Evolutionary conservation across 176 grass and related monocot species (phyloP), one percentile per base, ranked within the genome.

Genomic region (Oryza meridionalis): DNA sequence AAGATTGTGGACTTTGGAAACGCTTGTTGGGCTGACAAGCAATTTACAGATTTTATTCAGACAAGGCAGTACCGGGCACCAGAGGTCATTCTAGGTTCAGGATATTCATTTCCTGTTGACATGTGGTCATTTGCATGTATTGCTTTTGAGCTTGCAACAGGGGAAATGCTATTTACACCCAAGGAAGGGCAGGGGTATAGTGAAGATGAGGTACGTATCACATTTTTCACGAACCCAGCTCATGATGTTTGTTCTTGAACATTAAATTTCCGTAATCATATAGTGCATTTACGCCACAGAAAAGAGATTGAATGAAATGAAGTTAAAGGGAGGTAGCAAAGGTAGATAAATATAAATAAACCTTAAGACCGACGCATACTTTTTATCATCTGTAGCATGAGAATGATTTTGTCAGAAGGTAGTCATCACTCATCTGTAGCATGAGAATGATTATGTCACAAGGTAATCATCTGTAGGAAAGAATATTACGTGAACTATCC

Each of bases 1-100:
- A 99, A 99, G 91, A 89, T 99, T 85, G 96, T 99, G 62, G 96
- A 99, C 82, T 94, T 99, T 73, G 96, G 96, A 67, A 99, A 99
- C 81, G 96, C 96, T 81, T 99, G 96, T 81, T 99, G 91, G 91
- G 88, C 73, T 65, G 84, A 96, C 85, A 99, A 94, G 69, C 91
- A 96, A 69, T 99, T 92, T 84, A 95, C 85, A 45, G 89, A 99
- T 89, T 90, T 92, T 80, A 96, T 99, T 76, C 96, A 99, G 77
- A 99, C 93, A 85, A 94, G 96, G 61, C 96, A 99, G 67, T 99
- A 99, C 64, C 71, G 93, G 25, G 91, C 96, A 14, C 96, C 96
- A 25, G 93, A 99, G 90, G 85, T 96, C 46, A 87, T 99, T 87
- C 88, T 96, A 9, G 84, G 93, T 55, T 53, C 87, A 29, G 96